Evolutionary conservation across 495 filamentous ascomycete species (phyloP).

Genomic region (Pyronema domesticum): DNA sequence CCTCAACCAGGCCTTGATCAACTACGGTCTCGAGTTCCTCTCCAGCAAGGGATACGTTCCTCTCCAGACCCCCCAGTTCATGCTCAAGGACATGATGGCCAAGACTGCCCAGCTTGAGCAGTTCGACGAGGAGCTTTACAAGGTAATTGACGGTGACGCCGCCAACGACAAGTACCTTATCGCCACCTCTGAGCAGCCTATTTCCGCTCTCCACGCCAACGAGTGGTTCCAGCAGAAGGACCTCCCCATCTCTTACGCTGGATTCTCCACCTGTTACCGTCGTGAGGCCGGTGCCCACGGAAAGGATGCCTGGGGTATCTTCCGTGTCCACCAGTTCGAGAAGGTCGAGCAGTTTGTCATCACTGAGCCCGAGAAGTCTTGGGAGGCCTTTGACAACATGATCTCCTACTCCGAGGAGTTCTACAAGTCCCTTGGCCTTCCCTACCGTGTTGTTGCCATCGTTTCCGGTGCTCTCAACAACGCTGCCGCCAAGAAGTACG

Average conservation of each 20-base stretch:
- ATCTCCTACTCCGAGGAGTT: slow-evolving; percentile 80
- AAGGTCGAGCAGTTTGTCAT: slow-evolving; percentile 94
- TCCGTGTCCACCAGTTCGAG: slow-evolving; percentile 96
- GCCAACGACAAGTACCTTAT: slow-evolving; percentile 92
- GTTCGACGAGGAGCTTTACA: slow-evolving; percentile 95
- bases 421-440: slow-evolving; percentile 73
- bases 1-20: slow-evolving; percentile 76
- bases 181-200: slow-evolving; percentile 88
- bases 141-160: slow-evolving; percentile 73
- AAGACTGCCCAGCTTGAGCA: slow-evolving; percentile 95
- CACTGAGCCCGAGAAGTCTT: slow-evolving; percentile 85
- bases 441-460: slow-evolving; percentile 79
- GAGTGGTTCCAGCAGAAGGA: slow-evolving; percentile 81
- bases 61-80: slow-evolving; percentile 86
- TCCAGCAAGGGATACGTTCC: slow-evolving; percentile 60
- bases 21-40: slow-evolving; percentile 85
- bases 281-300: slow-evolving; percentile 88
- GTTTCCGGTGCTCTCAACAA: slow-evolving; percentile 92
- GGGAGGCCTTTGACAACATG: slow-evolving; percentile 88
- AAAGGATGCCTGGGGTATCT: slow-evolving; percentile 94
- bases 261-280: slow-evolving; percentile 84
- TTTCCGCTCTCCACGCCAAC: slow-evolving; percentile 77
- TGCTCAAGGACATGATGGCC: slow-evolving; percentile 93
- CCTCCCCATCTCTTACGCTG: slow-evolving; percentile 74
- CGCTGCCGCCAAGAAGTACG: slow-evolving; percentile 83